Evolutionary conservation across 257 asterid genomes (phyloP).

Genomic region (Primulina tabacum): DNA sequence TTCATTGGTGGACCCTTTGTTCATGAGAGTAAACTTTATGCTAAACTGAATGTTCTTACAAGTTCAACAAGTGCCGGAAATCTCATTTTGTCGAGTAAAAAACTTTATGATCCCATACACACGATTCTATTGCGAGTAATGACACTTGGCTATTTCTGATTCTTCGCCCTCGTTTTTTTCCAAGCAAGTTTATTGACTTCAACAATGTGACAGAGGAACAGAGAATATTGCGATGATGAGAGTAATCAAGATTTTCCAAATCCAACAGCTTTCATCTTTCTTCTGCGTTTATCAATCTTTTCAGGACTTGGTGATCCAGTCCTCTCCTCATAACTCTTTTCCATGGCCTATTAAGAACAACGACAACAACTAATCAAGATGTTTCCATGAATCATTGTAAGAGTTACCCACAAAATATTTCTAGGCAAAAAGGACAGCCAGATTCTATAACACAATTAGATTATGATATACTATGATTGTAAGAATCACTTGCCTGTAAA

Average conservation of each 20-base stretch:
- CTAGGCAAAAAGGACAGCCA: background rate
- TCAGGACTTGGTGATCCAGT: conserved; percentile 90
- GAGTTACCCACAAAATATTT: conserved; percentile 13
- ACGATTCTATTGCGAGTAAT: background rate
- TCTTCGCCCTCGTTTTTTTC: background rate
- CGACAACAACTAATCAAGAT: conserved; percentile 6
- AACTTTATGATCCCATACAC: no score
- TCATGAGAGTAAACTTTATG: background rate
- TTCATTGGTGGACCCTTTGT: background rate
- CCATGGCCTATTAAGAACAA: conserved; percentile 57
- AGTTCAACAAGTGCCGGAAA: no score
- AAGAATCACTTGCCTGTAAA: conserved; percentile 53
- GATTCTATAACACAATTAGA: background rate
- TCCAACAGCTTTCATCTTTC: conserved; percentile 64
- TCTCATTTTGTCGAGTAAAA: no score
- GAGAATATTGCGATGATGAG: background rate
- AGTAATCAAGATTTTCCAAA: conserved; percentile 67
- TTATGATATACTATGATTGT: background rate
- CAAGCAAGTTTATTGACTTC: background rate
- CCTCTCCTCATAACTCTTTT: conserved; percentile 70
- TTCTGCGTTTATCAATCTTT: conserved; percentile 47
- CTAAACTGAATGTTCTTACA: background rate
- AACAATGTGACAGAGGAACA: background rate
- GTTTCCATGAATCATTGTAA: background rate
- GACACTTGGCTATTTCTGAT: background rate